Conservation (phyloP, 768 basidiomycete species). For the Amanita pallidorosea region DNA sequence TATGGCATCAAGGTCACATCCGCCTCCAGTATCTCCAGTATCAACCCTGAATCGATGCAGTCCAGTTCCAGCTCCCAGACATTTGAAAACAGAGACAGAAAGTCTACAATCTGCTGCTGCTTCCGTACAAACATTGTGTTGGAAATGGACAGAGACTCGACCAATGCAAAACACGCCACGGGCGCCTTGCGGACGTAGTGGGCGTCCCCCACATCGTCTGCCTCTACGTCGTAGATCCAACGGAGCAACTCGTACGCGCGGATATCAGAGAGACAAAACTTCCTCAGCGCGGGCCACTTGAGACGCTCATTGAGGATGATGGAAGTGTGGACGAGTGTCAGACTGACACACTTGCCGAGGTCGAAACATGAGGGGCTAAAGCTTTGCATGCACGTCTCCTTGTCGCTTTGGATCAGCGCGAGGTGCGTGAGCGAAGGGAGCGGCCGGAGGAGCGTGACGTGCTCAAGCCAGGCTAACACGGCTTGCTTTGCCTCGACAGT, state of each 20-base stretch:
- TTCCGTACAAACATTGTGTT: neutral
- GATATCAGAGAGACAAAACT: neutral
- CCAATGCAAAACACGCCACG: neutral
- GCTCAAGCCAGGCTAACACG: neutral
- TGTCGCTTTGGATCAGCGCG: constrained; percentile 2
- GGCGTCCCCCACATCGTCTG: neutral
- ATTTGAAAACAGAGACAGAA: neutral
- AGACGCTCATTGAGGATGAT: neutral
- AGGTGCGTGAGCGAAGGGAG: neutral
- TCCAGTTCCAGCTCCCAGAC: constrained; percentile 2
- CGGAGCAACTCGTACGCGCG: neutral
- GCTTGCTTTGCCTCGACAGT: neutral
- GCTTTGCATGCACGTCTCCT: neutral
- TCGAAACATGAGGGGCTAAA: neutral
- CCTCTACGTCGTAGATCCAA: neutral
- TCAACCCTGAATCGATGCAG: neutral
- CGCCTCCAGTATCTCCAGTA: neutral
- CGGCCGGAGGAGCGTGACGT: neutral
- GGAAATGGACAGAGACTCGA: neutral
- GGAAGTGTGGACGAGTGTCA: neutral
- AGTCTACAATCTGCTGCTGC: neutral
- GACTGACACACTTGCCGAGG: neutral
- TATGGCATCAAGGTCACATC: neutral
- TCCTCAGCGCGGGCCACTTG: neutral
- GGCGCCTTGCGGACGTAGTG: neutral